Percentiles rank a stretch among this genome's conserved stretches.
Conservation (phyloP, 164 flowering plant genomes). For the Tetracentron sinense region DNA sequence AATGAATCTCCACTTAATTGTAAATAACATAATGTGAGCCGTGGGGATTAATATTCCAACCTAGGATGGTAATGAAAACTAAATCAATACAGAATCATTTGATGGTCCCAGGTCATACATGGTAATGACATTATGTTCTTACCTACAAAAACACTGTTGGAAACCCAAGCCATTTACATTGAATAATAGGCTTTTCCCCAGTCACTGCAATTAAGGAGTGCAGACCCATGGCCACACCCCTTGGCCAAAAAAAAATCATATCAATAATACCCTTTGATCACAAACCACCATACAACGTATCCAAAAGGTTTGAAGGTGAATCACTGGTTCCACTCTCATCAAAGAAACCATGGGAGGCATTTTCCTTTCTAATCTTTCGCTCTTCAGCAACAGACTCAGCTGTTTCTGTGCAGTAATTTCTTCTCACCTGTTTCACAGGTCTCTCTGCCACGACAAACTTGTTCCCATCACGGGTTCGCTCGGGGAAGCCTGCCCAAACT, state of each 20-base stretch:
- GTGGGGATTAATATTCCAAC: no score
- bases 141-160: no score
- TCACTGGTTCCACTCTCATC: slow-evolving; percentile 38
- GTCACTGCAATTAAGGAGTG: background rate
- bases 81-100: no score
- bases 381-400: slow-evolving; percentile 61
- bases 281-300: slow-evolving; percentile 43
- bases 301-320: slow-evolving; percentile 59
- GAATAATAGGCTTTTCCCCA: background rate
- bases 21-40: no score
- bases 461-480: slow-evolving; percentile 77
- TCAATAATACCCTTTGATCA: background rate
- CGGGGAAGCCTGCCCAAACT: slow-evolving; percentile 98
- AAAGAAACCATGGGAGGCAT: slow-evolving; percentile 56
- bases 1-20: no score
- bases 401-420: slow-evolving; percentile 55
- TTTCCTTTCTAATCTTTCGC: slow-evolving; percentile 56
- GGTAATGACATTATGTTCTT: no score
- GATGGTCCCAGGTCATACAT: no score
- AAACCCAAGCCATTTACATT: no score
- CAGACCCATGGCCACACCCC: background rate
- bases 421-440: slow-evolving; percentile 51
- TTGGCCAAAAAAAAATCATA: background rate
- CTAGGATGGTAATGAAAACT: no score
- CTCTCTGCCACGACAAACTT: slow-evolving; percentile 86